phyloP scores from a whole-genome alignment of 371 early-diverging fungal genomes.

The Circinella minor region DNA sequence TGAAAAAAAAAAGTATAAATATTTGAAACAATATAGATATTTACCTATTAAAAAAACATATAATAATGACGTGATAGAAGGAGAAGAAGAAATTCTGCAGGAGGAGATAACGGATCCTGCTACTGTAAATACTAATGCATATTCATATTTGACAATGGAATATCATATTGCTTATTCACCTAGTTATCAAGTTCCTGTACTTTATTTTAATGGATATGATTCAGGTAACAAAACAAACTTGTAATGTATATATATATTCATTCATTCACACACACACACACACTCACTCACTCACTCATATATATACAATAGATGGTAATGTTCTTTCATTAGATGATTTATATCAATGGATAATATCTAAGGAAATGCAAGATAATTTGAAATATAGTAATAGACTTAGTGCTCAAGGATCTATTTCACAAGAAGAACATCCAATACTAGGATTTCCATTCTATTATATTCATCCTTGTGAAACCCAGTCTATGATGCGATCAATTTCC shows the following conservation, averaged over 20 bases:
- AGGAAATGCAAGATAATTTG: conserved; percentile 25
- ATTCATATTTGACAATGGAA: conserved; percentile 38
- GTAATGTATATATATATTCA: background rate
- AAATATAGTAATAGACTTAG: conserved; percentile 4
- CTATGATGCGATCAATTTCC: conserved; percentile 55
- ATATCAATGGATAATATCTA: conserved; percentile 47
- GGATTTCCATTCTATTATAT: conserved; percentile 66
- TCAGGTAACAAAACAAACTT: conserved; percentile 32
- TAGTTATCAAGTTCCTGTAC: conserved; percentile 72
- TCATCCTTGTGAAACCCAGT: conserved; percentile 76
- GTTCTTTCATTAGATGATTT: conserved; percentile 51
- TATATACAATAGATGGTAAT: conserved; percentile 38
- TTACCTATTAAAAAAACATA: background rate
- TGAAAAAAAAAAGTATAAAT: background rate
- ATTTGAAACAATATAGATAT: background rate
- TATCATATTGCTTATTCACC: conserved; percentile 75
- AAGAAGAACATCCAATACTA: conserved; percentile 69
- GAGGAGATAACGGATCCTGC: conserved; percentile 10
- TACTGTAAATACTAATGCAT: background rate
- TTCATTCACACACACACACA: background rate
- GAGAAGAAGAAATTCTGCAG: background rate
- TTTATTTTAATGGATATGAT: conserved; percentile 65
- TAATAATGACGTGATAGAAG: background rate
- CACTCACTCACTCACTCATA: too few relatives aligned
- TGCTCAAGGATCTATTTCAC: conserved; percentile 31